Percentiles rank a stretch among this genome's conserved stretches.
These are phyloP conservation scores for Bjerkandera adusta DNA, from an alignment of 1,284 basidiomycete species.

Conservation along the genomic window DNA sequence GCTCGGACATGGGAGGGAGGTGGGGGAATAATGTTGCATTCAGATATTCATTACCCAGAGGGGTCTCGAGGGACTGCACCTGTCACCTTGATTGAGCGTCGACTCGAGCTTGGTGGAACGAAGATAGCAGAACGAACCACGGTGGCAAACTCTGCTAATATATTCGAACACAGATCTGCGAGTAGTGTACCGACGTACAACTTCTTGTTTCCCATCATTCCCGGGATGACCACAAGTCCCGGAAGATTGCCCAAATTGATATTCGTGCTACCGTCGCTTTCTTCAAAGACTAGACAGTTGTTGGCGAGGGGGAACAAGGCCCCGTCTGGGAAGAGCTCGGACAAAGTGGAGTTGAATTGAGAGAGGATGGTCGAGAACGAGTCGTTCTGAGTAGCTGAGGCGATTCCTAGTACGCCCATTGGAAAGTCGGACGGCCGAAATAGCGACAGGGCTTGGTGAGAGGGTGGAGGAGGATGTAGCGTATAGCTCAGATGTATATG, in stretches of 20 bases:
- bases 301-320: conserved; percentile 74
- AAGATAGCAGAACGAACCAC: conserved; percentile 48
- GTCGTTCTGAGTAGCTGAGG: conserved; percentile 58
- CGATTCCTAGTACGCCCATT: conserved; percentile 76
- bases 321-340: conserved; percentile 61
- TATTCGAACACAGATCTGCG: conserved; percentile 82
- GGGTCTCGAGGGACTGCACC: conserved; percentile 67
- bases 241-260: conserved; percentile 58
- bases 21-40: conserved; percentile 62
- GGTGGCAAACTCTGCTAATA: conserved; percentile 79
- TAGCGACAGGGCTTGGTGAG: conserved; percentile 57
- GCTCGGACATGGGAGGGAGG: conserved; percentile 55
- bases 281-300: conserved; percentile 79
- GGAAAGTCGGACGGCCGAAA: conserved; percentile 79
- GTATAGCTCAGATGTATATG: conserved; percentile 71
- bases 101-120: conserved; percentile 17
- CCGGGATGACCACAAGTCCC: conserved; percentile 72
- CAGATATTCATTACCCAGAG: conserved; percentile 72
- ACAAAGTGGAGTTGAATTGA: conserved; percentile 61
- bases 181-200: conserved; percentile 83
- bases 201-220: conserved; percentile 77
- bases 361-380: conserved; percentile 59
- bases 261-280: conserved; percentile 56
- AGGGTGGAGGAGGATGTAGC: conserved; percentile 63
- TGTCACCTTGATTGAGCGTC: conserved; percentile 28